phyloP scores from a whole-genome alignment of 345 rosid genomes.

The Jatropha curcas region DNA sequence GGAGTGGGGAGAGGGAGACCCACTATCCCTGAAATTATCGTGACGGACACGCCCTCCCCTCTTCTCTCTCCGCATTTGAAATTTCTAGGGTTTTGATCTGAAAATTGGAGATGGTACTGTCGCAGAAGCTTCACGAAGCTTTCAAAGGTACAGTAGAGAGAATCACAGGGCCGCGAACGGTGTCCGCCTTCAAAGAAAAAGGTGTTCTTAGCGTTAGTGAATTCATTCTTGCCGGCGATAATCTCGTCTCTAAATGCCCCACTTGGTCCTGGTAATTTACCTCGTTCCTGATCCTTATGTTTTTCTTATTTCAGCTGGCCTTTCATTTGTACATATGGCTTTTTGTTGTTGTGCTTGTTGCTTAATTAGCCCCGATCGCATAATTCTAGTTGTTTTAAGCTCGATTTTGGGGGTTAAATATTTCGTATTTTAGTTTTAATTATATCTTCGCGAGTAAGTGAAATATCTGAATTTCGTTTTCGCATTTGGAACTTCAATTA shows the following conservation, averaged over 20 bases:
- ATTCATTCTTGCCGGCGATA: conserved; percentile 88
- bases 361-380: not conserved
- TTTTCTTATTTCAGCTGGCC: not conserved
- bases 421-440: not conserved
- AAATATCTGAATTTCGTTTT: no score
- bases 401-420: not conserved
- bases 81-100: conserved; percentile 21
- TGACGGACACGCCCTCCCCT: not conserved
- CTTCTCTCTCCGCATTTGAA: not conserved
- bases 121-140: conserved; percentile 84
- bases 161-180: conserved; percentile 86
- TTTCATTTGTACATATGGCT: not conserved
- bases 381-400: not conserved
- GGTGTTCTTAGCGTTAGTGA: conserved; percentile 96
- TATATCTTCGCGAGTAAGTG: not conserved
- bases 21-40: not conserved
- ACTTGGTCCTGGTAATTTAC: conserved; percentile 91
- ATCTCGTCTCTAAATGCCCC: conserved; percentile 97
- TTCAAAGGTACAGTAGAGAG: conserved; percentile 94
- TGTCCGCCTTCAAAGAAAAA: conserved; percentile 95
- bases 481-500: not conserved
- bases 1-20: not conserved
- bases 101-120: conserved; percentile 45
- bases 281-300: not conserved
- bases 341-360: not conserved